phyloP scores from a whole-genome alignment of 306 rosid genomes.

The Sphenostylis stenocarpa region DNA sequence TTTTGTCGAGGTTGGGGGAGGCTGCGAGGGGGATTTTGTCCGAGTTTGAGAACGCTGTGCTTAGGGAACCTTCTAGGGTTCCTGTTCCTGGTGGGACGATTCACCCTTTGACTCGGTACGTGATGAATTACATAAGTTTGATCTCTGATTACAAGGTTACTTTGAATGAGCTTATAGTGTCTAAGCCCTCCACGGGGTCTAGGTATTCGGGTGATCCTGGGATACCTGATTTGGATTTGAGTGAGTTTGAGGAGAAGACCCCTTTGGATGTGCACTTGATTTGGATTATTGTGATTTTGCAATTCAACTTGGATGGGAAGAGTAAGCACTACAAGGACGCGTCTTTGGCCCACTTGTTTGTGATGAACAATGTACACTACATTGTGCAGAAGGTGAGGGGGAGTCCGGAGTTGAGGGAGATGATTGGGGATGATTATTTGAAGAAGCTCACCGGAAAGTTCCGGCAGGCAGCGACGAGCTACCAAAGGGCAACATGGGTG shows the following conservation, averaged over 20 bases:
- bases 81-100: constrained; percentile 97
- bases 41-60: constrained; percentile 93
- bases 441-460: constrained; percentile 77
- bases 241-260: constrained; percentile 74
- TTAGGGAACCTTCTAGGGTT: constrained; percentile 81
- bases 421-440: constrained; percentile 90
- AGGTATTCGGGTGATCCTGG: constrained; percentile 77
- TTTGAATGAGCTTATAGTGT: constrained; percentile 82
- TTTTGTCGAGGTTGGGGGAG: constrained; percentile 84
- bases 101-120: constrained; percentile 97
- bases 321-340: constrained; percentile 85
- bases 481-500: constrained; percentile 97
- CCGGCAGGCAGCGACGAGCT: constrained; percentile 87
- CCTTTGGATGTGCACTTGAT: constrained; percentile 92
- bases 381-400: constrained; percentile 93
- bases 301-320: constrained; percentile 89
- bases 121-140: constrained; percentile 92
- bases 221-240: constrained; percentile 88
- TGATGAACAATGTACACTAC: constrained; percentile 98
- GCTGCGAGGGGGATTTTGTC: constrained; percentile 93
- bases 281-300: constrained; percentile 93
- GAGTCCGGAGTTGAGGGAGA: constrained; percentile 82
- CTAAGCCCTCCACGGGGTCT: constrained; percentile 85
- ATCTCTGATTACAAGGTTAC: constrained; percentile 88
- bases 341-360: constrained; percentile 72